Conservation (phyloP, 495 filamentous ascomycete species). For the Aspergillus nidulans region DNA sequence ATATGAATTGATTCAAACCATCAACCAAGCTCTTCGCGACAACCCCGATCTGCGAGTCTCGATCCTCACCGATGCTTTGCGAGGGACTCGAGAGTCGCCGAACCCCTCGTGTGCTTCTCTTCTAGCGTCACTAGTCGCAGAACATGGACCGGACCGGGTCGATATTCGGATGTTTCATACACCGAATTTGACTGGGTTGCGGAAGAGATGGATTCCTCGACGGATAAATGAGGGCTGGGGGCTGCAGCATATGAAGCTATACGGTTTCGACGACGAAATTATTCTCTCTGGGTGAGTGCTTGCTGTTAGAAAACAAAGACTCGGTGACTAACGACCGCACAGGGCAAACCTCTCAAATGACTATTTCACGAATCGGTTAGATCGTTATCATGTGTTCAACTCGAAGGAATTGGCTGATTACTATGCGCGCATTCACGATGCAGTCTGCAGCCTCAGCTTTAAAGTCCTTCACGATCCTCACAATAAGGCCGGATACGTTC, state of each 20-base stretch:
- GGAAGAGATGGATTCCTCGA: conserved; percentile 77
- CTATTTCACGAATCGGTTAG: conserved; percentile 94
- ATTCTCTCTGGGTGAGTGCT: conserved; percentile 76
- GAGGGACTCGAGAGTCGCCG: conserved; percentile 88
- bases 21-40: conserved; percentile 71
- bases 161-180: conserved; percentile 98
- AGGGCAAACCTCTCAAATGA: conserved; percentile 89
- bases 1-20: conserved; percentile 75
- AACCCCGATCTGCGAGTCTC: conserved; percentile 80
- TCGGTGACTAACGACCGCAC: background rate
- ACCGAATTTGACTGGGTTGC: conserved; percentile 83
- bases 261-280: conserved; percentile 92
- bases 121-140: conserved; percentile 69
- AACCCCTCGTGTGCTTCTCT: conserved; percentile 86
- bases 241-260: conserved; percentile 98
- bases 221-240: conserved; percentile 98
- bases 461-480: conserved; percentile 60
- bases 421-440: conserved; percentile 70
- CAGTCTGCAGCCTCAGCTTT: conserved; percentile 76
- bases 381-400: conserved; percentile 88
- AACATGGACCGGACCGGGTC: conserved; percentile 82
- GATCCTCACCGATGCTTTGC: conserved; percentile 86
- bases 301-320: background rate
- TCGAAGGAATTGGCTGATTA: conserved; percentile 76
- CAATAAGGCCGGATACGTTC: conserved; percentile 56